phyloP scores from a whole-genome alignment of 352 stramenopile genomes.

The Phytophthora gonapodyides region DNA sequence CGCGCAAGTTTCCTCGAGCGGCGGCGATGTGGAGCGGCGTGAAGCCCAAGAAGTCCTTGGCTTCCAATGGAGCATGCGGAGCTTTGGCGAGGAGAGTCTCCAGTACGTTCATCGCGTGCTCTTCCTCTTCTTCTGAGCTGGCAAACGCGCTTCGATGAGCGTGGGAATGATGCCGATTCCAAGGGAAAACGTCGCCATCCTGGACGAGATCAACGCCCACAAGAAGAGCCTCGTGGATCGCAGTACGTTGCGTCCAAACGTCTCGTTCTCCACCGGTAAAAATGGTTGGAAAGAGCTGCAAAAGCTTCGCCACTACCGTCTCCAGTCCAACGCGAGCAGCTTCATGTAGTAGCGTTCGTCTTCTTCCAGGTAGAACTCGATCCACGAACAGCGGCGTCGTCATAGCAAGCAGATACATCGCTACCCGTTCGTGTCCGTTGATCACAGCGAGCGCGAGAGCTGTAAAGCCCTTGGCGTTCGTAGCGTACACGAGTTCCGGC shows the following conservation, averaged over 20 bases:
- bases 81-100: constrained; percentile 41
- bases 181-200: constrained; percentile 27
- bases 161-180: constrained; percentile 28
- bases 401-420: constrained; percentile 64
- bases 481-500: constrained; percentile 39
- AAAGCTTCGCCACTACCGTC: constrained; percentile 49
- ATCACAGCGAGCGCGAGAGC: constrained; percentile 55
- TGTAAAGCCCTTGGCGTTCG: constrained; percentile 47
- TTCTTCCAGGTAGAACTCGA: constrained; percentile 20
- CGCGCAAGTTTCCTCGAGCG: constrained; percentile 44
- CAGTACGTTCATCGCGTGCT: constrained; percentile 39
- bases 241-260: constrained; percentile 46
- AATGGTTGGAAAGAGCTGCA: constrained; percentile 52
- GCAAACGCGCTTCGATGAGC: constrained; percentile 4
- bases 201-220: constrained; percentile 25
- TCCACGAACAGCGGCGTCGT: constrained; percentile 45
- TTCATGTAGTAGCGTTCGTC: constrained; percentile 53
- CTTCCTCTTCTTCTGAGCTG: constrained; percentile 20
- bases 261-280: constrained; percentile 49
- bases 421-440: constrained; percentile 53
- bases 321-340: constrained; percentile 50
- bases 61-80: constrained; percentile 41
- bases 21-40: constrained; percentile 62
- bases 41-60: constrained; percentile 60
- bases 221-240: constrained; percentile 56